These are phyloP conservation scores for Mytilinidion resinicola DNA, from an alignment of 495 filamentous ascomycete genomes.

Conservation along the genomic window DNA sequence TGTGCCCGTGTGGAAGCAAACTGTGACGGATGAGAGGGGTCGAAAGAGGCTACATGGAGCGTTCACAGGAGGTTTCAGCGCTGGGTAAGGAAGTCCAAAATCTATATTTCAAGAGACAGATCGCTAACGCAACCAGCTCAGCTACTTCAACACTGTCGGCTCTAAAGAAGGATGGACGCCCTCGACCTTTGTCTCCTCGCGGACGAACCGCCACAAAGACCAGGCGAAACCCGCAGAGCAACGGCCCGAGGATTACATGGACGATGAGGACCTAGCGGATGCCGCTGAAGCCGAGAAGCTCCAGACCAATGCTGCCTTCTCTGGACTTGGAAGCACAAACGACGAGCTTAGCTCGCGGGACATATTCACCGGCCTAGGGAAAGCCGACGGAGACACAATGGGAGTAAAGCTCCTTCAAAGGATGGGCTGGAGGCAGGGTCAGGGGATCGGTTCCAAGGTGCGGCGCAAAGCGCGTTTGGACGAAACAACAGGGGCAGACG, in stretches of 20 bases:
- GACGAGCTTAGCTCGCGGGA: conserved; percentile 48
- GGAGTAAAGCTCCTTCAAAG: conserved; percentile 78
- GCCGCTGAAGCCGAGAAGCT: conserved; percentile 68
- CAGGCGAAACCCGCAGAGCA: conserved; percentile 46
- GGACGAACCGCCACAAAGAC: conserved; percentile 69
- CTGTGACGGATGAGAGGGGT: conserved; percentile 88
- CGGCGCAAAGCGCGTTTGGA: conserved; percentile 67
- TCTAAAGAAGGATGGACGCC: conserved; percentile 98
- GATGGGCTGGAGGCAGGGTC: conserved; percentile 96
- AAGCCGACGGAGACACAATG: conserved; percentile 74
- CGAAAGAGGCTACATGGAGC: conserved; percentile 90
- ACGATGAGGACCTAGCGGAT: conserved; percentile 91
- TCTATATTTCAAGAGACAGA: conserved; percentile 27
- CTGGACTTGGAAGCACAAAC: conserved; percentile 67
- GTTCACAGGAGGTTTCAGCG: conserved; percentile 94
- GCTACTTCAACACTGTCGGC: conserved; percentile 96
- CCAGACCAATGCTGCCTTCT: conserved; percentile 64
- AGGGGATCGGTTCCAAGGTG: conserved; percentile 88
- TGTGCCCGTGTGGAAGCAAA: conserved; percentile 93
- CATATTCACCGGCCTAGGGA: conserved; percentile 69
- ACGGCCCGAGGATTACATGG: conserved; percentile 91
- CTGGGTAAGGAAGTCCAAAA: conserved; percentile 57
- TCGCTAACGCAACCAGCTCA: conserved; percentile 39
- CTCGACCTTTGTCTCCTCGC: conserved; percentile 84
- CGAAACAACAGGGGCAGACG: conserved; percentile 33